Percentiles rank a stretch among this genome's conserved stretches.
Conservation (phyloP, 2,329 filamentous ascomycete genomes). For the Mycosphaerelloides madeirae region DNA sequence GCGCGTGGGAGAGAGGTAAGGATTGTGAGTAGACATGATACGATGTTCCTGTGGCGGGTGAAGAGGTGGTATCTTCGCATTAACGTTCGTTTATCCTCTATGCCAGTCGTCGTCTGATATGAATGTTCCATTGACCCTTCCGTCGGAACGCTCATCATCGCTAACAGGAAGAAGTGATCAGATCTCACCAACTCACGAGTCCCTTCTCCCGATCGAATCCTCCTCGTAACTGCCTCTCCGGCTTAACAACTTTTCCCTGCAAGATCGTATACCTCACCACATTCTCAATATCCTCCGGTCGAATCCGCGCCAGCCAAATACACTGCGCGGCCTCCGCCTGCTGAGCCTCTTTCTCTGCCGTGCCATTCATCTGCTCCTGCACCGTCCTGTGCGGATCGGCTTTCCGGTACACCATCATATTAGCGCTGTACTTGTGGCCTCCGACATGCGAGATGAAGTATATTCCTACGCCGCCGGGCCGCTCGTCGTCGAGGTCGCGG, state of each 20-base stretch:
- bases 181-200: conserved; percentile 73
- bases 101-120: too few species aligned
- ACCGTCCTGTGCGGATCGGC: conserved; percentile 33
- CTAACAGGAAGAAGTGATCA: too few species aligned
- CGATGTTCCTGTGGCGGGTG: too few species aligned
- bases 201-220: conserved; percentile 83
- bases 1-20: too few species aligned
- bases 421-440: conserved; percentile 93
- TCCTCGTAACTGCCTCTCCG: conserved; percentile 74
- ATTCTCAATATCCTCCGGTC: conserved; percentile 88
- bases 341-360: conserved; percentile 36
- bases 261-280: conserved; percentile 83
- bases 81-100: not conserved
- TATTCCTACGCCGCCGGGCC: conserved; percentile 87
- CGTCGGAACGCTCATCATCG: not conserved
- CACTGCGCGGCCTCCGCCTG: conserved; percentile 66
- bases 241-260: conserved; percentile 91
- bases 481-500: conserved; percentile 79
- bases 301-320: conserved; percentile 83
- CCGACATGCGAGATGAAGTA: conserved; percentile 97
- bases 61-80: too few species aligned
- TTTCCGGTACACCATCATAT: conserved; percentile 83
- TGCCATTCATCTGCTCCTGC: conserved; percentile 19
- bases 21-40: too few species aligned
- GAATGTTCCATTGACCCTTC: too few species aligned